These are phyloP conservation scores for Cordyceps javanica DNA, from an alignment of 2,329 filamentous ascomycete genomes.

Conservation along the genomic window DNA sequence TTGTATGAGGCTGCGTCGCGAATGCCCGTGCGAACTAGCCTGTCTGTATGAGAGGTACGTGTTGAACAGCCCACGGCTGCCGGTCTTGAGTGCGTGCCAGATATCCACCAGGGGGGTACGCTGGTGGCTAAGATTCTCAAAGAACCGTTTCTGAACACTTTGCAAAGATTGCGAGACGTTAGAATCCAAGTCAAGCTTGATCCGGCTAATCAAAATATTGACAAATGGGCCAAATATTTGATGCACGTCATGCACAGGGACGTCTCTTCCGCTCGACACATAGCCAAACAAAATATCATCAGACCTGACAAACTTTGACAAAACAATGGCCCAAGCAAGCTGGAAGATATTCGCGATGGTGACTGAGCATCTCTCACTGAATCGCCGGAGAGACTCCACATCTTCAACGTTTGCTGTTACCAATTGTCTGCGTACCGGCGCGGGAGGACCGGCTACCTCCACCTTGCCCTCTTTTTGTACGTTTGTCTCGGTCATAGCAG, in stretches of 20 bases:
- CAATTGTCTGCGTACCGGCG: not conserved
- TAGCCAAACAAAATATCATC: slow-evolving; percentile 15
- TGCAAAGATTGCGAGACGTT: not conserved
- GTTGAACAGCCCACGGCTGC: not conserved
- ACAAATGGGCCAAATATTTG: not conserved
- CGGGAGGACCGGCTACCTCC: not conserved
- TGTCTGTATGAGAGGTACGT: not conserved
- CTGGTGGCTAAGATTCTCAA: not conserved
- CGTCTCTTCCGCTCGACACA: slow-evolving; percentile 14
- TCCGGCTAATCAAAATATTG: not conserved
- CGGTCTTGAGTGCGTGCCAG: not conserved
- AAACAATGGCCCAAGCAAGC: slow-evolving; percentile 16
- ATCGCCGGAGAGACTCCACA: not conserved
- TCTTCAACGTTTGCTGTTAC: not conserved
- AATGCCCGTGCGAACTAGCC: not conserved
- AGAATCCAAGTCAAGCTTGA: not conserved
- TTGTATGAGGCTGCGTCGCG: not conserved
- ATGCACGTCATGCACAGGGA: slow-evolving; percentile 10
- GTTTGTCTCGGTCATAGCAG: not conserved
- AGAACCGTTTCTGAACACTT: not conserved
- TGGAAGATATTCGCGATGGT: slow-evolving; percentile 14
- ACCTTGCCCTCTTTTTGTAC: not conserved
- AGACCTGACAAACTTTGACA: slow-evolving; percentile 11
- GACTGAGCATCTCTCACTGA: not conserved
- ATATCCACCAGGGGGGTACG: not conserved